These are phyloP conservation scores for Botryotinia convoluta DNA, from an alignment of 2,329 filamentous ascomycete genomes.

Conservation along the genomic window DNA sequence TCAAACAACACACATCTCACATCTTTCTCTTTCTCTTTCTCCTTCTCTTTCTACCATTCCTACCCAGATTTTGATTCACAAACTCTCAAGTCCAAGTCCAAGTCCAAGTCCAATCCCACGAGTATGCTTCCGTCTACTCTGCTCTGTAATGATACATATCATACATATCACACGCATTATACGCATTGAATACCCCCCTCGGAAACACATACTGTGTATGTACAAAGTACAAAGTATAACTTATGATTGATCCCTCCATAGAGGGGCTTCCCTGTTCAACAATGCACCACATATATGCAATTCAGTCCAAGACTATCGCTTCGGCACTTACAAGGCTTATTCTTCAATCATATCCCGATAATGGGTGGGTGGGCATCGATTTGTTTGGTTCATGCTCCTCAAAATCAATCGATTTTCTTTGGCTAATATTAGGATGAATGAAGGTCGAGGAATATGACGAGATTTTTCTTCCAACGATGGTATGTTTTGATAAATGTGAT, in stretches of 20 bases:
- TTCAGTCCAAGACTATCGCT: constrained; percentile 3
- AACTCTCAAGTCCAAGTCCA: not conserved
- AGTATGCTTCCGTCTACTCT: not conserved
- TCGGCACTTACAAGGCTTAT: constrained; percentile 28
- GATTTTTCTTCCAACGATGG: not conserved
- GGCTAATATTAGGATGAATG: not conserved
- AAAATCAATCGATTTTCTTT: not conserved
- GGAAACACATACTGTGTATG: not conserved
- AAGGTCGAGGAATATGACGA: not conserved
- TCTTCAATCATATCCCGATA: constrained; percentile 22
- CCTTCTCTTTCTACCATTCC: not conserved
- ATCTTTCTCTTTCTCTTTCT: not conserved
- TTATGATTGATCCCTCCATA: not conserved
- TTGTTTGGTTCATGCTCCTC: not conserved
- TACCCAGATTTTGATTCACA: not conserved
- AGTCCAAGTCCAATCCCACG: not conserved
- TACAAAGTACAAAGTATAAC: not conserved
- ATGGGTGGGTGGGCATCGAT: constrained; percentile 22
- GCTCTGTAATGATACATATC: not conserved
- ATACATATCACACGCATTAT: not conserved
- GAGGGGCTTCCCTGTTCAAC: constrained; percentile 5
- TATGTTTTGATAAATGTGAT: not conserved
- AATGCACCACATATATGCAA: not conserved
- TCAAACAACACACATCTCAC: not conserved
- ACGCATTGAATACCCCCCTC: not conserved